A percentile compares a stretch with the other conserved stretches of the same genome.
Evolutionary conservation across 306 rosid genomes (phyloP).

Genomic region (Ochetophila trinervis): DNA sequence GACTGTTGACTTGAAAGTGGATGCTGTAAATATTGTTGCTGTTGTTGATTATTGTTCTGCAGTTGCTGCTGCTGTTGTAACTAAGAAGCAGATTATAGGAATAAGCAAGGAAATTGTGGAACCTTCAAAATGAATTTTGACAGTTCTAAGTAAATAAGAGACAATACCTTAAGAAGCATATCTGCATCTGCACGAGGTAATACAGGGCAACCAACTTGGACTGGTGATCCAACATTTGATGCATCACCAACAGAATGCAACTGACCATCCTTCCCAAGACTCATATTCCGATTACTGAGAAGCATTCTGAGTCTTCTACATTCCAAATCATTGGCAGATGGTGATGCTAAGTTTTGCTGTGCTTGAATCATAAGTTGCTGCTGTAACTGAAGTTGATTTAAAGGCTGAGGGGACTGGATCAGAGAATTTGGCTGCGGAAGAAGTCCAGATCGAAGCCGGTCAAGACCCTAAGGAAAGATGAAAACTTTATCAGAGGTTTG

Average conservation of each 20-base stretch:
- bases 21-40: slow-evolving; percentile 44
- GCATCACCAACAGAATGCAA: slow-evolving; percentile 34
- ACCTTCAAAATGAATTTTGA: slow-evolving; percentile 12
- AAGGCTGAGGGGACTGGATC: slow-evolving; percentile 50
- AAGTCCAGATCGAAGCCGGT: slow-evolving; percentile 47
- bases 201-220: slow-evolving; percentile 45
- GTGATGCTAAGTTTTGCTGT: slow-evolving; percentile 44
- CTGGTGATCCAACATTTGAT: slow-evolving; percentile 39
- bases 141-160: slow-evolving; percentile 20
- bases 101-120: slow-evolving; percentile 10
- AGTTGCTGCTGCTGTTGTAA: slow-evolving; percentile 41
- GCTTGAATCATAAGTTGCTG: slow-evolving; percentile 57
- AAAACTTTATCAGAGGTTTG: slow-evolving; percentile 11
- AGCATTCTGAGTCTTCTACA: slow-evolving; percentile 34
- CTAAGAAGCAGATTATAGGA: slow-evolving; percentile 18
- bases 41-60: slow-evolving; percentile 42
- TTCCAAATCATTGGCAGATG: slow-evolving; percentile 45
- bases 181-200: slow-evolving; percentile 47
- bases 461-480: slow-evolving; percentile 50
- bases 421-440: slow-evolving; percentile 42
- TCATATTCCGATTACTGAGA: slow-evolving; percentile 38
- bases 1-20: slow-evolving; percentile 45
- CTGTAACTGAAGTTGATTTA: slow-evolving; percentile 43
- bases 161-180: slow-evolving; percentile 44
- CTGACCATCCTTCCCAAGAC: slow-evolving; percentile 46